These are phyloP conservation scores for Cercospora berteroae DNA, from an alignment of 2,329 filamentous ascomycete genomes.

Conservation along the genomic window DNA sequence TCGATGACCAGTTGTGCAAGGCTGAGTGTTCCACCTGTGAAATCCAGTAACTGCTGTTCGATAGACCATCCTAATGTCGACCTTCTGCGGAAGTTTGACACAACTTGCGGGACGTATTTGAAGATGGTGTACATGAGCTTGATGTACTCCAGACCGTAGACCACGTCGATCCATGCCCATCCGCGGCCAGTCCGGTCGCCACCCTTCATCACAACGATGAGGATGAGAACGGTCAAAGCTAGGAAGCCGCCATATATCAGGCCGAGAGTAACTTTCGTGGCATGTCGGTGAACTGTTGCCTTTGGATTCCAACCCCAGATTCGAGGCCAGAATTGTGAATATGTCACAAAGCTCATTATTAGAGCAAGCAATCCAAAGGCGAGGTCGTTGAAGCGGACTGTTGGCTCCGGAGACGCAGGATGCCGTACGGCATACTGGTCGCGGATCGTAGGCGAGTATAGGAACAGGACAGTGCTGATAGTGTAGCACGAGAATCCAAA, in stretches of 20 bases:
- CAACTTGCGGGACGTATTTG: slow-evolving; percentile 88
- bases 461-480: slow-evolving; percentile 70
- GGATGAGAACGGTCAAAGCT: slow-evolving; percentile 51
- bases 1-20: slow-evolving; percentile 80
- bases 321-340: slow-evolving; percentile 69
- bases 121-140: slow-evolving; percentile 85
- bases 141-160: slow-evolving; percentile 73
- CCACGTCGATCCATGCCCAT: slow-evolving; percentile 66
- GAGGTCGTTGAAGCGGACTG: slow-evolving; percentile 86
- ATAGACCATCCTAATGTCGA: slow-evolving; percentile 90
- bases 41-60: slow-evolving; percentile 76
- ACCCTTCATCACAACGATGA: slow-evolving; percentile 48
- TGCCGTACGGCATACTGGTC: slow-evolving; percentile 81
- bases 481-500: slow-evolving; percentile 70
- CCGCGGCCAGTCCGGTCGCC: slow-evolving; percentile 47
- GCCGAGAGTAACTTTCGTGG: slow-evolving; percentile 63
- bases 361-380: slow-evolving; percentile 81
- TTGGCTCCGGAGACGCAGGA: slow-evolving; percentile 69
- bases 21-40: slow-evolving; percentile 77
- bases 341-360: slow-evolving; percentile 67
- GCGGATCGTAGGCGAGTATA: slow-evolving; percentile 75
- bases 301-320: slow-evolving; percentile 72
- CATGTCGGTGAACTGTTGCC: slow-evolving; percentile 49
- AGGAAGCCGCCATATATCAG: slow-evolving; percentile 68
- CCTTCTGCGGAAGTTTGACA: slow-evolving; percentile 77